These are phyloP conservation scores for Polyplosphaeria fusca DNA, from an alignment of 495 filamentous ascomycete genomes.

Conservation along the genomic window DNA sequence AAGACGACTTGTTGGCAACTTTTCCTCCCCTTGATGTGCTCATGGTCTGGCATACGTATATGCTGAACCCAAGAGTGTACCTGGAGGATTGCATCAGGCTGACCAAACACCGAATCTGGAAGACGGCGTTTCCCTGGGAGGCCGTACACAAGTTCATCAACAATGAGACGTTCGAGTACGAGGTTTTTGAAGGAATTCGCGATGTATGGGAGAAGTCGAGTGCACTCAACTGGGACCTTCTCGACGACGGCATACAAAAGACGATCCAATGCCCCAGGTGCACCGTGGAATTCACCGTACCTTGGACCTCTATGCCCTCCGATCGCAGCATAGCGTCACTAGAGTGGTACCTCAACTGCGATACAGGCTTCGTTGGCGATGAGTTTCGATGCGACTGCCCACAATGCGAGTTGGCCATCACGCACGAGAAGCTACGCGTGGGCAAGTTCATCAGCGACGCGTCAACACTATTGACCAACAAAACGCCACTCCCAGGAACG, in stretches of 20 bases:
- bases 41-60: slow-evolving; percentile 87
- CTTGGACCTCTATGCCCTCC: slow-evolving; percentile 43
- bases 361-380: slow-evolving; percentile 17
- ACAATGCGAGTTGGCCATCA: slow-evolving; percentile 8
- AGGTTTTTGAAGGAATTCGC: slow-evolving; percentile 47
- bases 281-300: slow-evolving; percentile 42
- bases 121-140: slow-evolving; percentile 68
- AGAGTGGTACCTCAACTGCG: slow-evolving; percentile 8
- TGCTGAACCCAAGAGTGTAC: slow-evolving; percentile 76
- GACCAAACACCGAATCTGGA: slow-evolving; percentile 59
- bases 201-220: slow-evolving; percentile 52
- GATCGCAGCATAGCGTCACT: neutral
- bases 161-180: slow-evolving; percentile 58
- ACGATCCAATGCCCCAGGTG: slow-evolving; percentile 59
- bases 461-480: neutral
- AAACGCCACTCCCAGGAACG: slow-evolving; percentile 20
- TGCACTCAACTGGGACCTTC: slow-evolving; percentile 57
- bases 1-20: neutral
- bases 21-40: slow-evolving; percentile 60
- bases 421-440: slow-evolving; percentile 26
- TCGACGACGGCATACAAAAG: slow-evolving; percentile 49
- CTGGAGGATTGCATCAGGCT: slow-evolving; percentile 73
- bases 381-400: slow-evolving; percentile 7
- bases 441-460: slow-evolving; percentile 19
- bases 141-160: slow-evolving; percentile 59